A percentile compares a stretch with the other conserved stretches of the same genome.
Conservation (phyloP, 1,284 basidiomycete species). For the Coniferiporia sulphurascens region DNA sequence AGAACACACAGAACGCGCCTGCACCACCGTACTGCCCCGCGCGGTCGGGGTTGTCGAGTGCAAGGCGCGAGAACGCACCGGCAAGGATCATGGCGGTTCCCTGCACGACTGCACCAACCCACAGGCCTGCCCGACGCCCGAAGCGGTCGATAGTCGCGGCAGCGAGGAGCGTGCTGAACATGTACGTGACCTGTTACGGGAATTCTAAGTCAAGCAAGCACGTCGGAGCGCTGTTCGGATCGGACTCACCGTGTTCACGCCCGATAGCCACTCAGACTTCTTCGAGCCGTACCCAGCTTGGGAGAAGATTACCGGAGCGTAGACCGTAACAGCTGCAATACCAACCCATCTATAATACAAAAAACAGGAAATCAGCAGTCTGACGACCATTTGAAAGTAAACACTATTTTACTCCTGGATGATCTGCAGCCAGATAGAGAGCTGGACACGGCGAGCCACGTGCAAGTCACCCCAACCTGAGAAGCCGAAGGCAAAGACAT, state of each 20-base stretch:
- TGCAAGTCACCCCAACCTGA: constrained; percentile 35
- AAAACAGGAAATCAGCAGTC: background rate
- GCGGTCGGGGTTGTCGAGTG: constrained; percentile 40
- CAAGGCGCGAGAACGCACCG: constrained; percentile 39
- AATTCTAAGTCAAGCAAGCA: too few relatives aligned
- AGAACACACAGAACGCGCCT: constrained; percentile 44
- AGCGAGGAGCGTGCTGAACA: constrained; percentile 40
- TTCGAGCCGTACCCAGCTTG: constrained; percentile 41
- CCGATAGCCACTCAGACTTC: constrained; percentile 44
- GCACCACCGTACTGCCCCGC: constrained; percentile 41
- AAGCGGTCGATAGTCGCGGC: constrained; percentile 44
- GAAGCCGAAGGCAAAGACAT: too few relatives aligned
- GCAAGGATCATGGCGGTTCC: constrained; percentile 39
- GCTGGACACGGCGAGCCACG: constrained; percentile 42
- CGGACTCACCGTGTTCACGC: constrained; percentile 38
- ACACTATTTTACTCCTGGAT: constrained; percentile 38
- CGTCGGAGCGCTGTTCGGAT: too few relatives aligned
- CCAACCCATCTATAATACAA: constrained; percentile 37
- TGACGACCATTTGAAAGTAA: background rate
- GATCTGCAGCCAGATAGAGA: constrained; percentile 47
- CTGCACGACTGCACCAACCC: constrained; percentile 39
- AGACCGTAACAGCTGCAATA: constrained; percentile 48
- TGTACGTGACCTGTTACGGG: constrained; percentile 37
- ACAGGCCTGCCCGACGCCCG: constrained; percentile 43
- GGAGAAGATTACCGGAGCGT: constrained; percentile 45